A percentile compares a stretch with the other conserved stretches of the same genome.
Conservation (phyloP, 2,329 filamentous ascomycete genomes). For the Fusarium azukiicola region DNA sequence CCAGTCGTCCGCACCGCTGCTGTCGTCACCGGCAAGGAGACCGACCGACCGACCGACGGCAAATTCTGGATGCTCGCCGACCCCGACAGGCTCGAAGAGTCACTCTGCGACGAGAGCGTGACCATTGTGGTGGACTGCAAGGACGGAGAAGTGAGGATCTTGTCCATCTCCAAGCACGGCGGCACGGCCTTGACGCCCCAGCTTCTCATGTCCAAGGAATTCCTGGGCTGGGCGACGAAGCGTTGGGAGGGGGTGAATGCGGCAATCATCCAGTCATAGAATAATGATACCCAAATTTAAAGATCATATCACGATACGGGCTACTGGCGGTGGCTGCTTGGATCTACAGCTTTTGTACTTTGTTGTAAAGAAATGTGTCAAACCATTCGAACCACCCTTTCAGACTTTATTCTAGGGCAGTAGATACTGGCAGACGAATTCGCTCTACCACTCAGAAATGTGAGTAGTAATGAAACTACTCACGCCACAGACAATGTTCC, state of each 20-base stretch:
- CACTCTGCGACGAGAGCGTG: conserved; percentile 90
- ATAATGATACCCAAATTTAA: conserved; percentile 53
- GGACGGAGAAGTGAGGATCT: conserved; percentile 75
- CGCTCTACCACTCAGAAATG: conserved; percentile 80
- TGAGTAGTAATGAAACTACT: conserved; percentile 76
- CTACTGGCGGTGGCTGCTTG: conserved; percentile 5
- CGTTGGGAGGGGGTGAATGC: conserved; percentile 62
- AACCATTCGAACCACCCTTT: conserved; percentile 92
- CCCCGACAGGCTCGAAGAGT: conserved; percentile 94
- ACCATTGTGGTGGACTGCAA: conserved; percentile 88
- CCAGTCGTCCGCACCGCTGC: conserved; percentile 89
- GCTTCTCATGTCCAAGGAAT: conserved; percentile 82
- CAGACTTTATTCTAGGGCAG: conserved; percentile 89
- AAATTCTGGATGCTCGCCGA: conserved; percentile 91
- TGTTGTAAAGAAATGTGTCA: conserved; percentile 78
- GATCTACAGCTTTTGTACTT: conserved; percentile 15
- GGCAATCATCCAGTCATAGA: conserved; percentile 58
- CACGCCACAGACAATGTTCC: conserved; percentile 54
- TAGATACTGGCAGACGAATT: conserved; percentile 89
- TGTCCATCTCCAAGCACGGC: conserved; percentile 91
- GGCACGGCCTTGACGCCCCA: conserved; percentile 85
- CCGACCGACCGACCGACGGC: conserved; percentile 66
- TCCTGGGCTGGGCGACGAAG: conserved; percentile 61
- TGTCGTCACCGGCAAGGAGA: conserved; percentile 86
- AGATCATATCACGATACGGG: conserved; percentile 21